A percentile compares a stretch with the other conserved stretches of the same genome.
Evolutionary conservation across 176 grass and related monocot species (phyloP).

Genomic region (Bonia amplexicaulis): DNA sequence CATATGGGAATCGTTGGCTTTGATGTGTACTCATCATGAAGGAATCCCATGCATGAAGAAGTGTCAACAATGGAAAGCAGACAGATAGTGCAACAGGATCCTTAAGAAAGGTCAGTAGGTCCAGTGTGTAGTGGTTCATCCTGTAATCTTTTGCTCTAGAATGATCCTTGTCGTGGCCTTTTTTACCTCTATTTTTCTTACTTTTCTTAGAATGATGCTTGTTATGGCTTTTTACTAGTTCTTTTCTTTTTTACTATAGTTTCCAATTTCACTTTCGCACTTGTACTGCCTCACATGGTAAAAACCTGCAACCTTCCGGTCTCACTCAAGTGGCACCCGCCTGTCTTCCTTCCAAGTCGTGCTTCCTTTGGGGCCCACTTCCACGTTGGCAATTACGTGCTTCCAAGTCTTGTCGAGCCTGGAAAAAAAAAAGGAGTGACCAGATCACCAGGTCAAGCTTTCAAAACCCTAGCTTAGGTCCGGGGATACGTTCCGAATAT

Average conservation of each 20-base stretch:
- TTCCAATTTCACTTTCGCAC: background rate
- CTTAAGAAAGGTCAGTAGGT: conserved; percentile 14
- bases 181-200: background rate
- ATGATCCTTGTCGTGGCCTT: conserved; percentile 11
- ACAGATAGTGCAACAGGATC: background rate
- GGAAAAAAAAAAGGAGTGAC: background rate
- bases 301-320: background rate
- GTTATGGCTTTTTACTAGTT: background rate
- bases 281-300: background rate
- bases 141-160: conserved; percentile 36
- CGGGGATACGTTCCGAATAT: background rate
- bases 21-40: background rate
- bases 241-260: background rate
- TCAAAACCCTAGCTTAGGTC: background rate
- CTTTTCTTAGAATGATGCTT: conserved; percentile 4
- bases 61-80: background rate
- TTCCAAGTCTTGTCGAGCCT: background rate
- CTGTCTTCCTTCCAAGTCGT: background rate
- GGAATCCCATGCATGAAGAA: background rate
- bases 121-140: conserved; percentile 18
- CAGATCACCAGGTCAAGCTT: background rate
- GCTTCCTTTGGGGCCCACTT: background rate
- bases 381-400: background rate
- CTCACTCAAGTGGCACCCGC: background rate
- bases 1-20: background rate